These are phyloP conservation scores for Umbellularia californica DNA, from an alignment of 164 flowering plant species.

Conservation along the genomic window DNA sequence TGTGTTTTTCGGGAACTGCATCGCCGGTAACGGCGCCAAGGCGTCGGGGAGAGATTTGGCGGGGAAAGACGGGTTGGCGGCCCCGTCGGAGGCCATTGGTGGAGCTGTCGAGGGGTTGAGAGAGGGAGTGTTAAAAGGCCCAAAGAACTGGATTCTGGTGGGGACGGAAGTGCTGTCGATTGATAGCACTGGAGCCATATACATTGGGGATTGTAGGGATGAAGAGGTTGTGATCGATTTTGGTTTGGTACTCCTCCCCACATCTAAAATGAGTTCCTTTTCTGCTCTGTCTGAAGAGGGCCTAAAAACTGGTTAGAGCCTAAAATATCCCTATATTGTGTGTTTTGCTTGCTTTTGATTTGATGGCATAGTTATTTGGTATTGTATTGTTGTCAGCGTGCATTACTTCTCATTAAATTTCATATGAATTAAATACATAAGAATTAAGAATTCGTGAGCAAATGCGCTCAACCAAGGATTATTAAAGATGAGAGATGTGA, in stretches of 20 bases:
- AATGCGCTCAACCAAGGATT: too few species aligned
- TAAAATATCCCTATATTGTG: too few species aligned
- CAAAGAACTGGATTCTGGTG: constrained; percentile 27
- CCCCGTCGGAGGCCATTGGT: constrained; percentile 22
- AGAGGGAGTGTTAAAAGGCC: constrained; percentile 5
- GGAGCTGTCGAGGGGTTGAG: constrained; percentile 10
- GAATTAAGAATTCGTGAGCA: too few species aligned
- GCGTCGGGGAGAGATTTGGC: constrained; percentile 8
- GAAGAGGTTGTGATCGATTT: constrained; percentile 17
- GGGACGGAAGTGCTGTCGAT: constrained; percentile 35
- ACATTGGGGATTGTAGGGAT: constrained; percentile 24
- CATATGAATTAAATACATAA: too few species aligned
- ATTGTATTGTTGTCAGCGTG: too few species aligned
- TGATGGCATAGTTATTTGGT: too few species aligned
- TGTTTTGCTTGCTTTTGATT: too few species aligned
- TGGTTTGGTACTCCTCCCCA: constrained; percentile 29
- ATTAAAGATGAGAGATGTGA: too few species aligned
- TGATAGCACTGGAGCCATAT: constrained; percentile 20
- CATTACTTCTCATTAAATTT: too few species aligned
- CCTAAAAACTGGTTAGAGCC: not conserved
- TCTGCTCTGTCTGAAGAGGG: constrained; percentile 15
- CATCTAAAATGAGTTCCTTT: constrained; percentile 9
- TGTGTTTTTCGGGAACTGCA: constrained; percentile 32
- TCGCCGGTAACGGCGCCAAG: not conserved
- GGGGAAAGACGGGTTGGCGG: constrained; percentile 21